phyloP scores from a whole-genome alignment of 495 filamentous ascomycete genomes.

The Immersiella caudata region DNA sequence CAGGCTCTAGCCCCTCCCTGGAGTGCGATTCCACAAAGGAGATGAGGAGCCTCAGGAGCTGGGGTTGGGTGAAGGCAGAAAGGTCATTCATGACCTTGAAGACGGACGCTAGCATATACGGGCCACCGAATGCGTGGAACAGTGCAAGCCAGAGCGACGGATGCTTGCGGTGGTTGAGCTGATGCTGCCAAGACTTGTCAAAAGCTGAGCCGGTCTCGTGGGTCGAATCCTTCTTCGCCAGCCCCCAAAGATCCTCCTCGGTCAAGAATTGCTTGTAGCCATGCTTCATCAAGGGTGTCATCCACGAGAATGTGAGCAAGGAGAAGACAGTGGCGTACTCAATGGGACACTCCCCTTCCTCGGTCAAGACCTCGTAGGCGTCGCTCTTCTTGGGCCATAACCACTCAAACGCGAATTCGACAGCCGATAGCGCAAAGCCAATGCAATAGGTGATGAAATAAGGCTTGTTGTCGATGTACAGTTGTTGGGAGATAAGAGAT shows the following conservation, averaged over 20 bases:
- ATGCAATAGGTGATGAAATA: slow-evolving; percentile 83
- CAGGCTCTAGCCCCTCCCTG: slow-evolving; percentile 54
- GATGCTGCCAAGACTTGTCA: slow-evolving; percentile 72
- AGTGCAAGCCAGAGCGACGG: slow-evolving; percentile 94
- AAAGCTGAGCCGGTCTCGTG: slow-evolving; percentile 66
- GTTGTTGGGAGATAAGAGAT: slow-evolving; percentile 77
- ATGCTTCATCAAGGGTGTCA: slow-evolving; percentile 97
- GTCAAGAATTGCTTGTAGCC: slow-evolving; percentile 91
- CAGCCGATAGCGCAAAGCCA: slow-evolving; percentile 67
- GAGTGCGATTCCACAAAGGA: slow-evolving; percentile 89
- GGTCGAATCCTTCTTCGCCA: slow-evolving; percentile 80
- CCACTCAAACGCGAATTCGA: slow-evolving; percentile 87
- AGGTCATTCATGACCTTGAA: slow-evolving; percentile 87
- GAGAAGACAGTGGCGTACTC: slow-evolving; percentile 97
- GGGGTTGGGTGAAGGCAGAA: slow-evolving; percentile 87
- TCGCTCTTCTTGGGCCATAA: slow-evolving; percentile 85
- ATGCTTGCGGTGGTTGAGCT: slow-evolving; percentile 68
- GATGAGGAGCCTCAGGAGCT: slow-evolving; percentile 84
- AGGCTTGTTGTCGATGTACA: slow-evolving; percentile 63
- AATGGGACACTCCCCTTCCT: slow-evolving; percentile 85
- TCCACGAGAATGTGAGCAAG: slow-evolving; percentile 93
- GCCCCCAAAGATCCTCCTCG: slow-evolving; percentile 95
- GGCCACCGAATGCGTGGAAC: slow-evolving; percentile 79
- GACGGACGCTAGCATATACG: slow-evolving; percentile 75
- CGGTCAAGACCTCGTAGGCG: slow-evolving; percentile 80